Evolutionary conservation across 495 filamentous ascomycete genomes (phyloP).

Genomic region (Penicillium macrosclerotiorum): DNA sequence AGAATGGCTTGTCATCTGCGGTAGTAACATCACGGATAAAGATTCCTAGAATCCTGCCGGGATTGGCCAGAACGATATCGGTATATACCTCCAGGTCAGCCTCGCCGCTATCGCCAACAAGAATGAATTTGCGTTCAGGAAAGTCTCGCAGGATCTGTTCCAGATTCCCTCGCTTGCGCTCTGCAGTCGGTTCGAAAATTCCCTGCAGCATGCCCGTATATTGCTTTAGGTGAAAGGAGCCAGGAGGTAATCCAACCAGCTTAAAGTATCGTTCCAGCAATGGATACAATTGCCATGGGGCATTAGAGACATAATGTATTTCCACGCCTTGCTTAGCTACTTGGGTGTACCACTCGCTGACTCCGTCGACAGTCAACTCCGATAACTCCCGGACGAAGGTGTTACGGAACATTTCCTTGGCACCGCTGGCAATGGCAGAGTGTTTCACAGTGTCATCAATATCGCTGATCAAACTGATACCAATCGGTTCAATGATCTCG

Average conservation of each 20-base stretch:
- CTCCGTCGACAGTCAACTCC: conserved; percentile 80
- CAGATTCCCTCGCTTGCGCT: conserved; percentile 83
- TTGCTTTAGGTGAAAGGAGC: conserved; percentile 91
- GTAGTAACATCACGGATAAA: conserved; percentile 97
- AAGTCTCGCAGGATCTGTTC: conserved; percentile 88
- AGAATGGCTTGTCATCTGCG: conserved; percentile 63
- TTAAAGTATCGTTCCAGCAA: conserved; percentile 81
- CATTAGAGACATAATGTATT: conserved; percentile 90
- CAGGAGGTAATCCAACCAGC: conserved; percentile 73
- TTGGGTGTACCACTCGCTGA: conserved; percentile 81
- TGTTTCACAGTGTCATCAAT: conserved; percentile 98
- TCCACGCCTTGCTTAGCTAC: conserved; percentile 77
- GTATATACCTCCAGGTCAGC: conserved; percentile 97
- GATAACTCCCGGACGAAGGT: conserved; percentile 83
- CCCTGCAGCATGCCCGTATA: conserved; percentile 95
- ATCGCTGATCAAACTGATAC: conserved; percentile 92
- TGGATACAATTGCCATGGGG: conserved; percentile 94
- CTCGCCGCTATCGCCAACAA: conserved; percentile 94
- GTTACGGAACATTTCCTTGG: conserved; percentile 93
- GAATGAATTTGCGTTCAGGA: conserved; percentile 81
- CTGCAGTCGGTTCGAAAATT: conserved; percentile 95
- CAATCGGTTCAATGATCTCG: conserved; percentile 70
- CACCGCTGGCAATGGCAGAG: conserved; percentile 80
- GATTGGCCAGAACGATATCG: conserved; percentile 80
- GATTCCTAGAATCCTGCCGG: conserved; percentile 74